Evolutionary conservation across 202 grass and related monocot genomes (phyloP).

Genomic region (Eragrostis tef): DNA sequence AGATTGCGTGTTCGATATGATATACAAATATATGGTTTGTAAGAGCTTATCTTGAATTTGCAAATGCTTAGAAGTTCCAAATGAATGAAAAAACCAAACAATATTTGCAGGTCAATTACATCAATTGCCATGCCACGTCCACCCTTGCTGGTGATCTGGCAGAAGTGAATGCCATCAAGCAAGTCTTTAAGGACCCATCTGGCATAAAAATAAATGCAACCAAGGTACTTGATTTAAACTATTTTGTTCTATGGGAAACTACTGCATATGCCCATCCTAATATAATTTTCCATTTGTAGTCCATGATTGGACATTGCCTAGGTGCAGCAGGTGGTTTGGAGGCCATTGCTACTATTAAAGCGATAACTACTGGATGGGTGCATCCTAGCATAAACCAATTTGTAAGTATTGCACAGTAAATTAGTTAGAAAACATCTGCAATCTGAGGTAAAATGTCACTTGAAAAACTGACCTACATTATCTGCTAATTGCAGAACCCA

Average conservation of each 20-base stretch:
- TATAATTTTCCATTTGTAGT: constrained; percentile 58
- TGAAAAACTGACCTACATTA: constrained; percentile 26
- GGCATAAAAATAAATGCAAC: constrained; percentile 97
- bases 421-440: background rate
- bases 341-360: constrained; percentile 90
- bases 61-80: constrained; percentile 25
- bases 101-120: constrained; percentile 84
- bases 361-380: constrained; percentile 91
- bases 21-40: background rate
- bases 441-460: constrained; percentile 1
- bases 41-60: constrained; percentile 33
- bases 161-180: constrained; percentile 89
- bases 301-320: constrained; percentile 97
- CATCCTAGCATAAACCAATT: constrained; percentile 99
- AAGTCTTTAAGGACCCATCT: constrained; percentile 82
- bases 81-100: constrained; percentile 7
- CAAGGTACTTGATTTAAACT: constrained; percentile 61
- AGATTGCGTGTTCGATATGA: constrained; percentile 3
- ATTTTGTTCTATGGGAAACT: constrained; percentile 4
- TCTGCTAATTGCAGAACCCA: constrained; percentile 61
- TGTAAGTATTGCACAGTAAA: constrained; percentile 59
- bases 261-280: constrained; percentile 39
- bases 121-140: constrained; percentile 96
- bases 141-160: constrained; percentile 92
- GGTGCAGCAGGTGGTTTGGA: constrained; percentile 89